phyloP scores from a whole-genome alignment of 345 rosid species.

The Mangifera indica region DNA sequence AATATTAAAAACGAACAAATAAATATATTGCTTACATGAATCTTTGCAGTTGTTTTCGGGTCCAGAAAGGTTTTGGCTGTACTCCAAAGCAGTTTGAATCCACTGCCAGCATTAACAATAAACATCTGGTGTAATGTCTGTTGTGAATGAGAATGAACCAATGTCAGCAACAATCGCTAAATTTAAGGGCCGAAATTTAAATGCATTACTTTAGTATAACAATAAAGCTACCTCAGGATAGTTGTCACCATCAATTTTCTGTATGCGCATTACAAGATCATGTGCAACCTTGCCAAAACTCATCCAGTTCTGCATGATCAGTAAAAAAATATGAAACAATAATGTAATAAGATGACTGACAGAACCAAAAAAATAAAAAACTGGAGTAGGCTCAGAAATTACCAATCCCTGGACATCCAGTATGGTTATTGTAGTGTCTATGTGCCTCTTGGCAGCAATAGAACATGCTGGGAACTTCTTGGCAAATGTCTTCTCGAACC shows the following conservation, averaged over 20 bases:
- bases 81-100: slow-evolving; percentile 87
- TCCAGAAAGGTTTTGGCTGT: slow-evolving; percentile 86
- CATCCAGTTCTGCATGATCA: slow-evolving; percentile 71
- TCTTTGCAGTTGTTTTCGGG: slow-evolving; percentile 87
- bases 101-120: slow-evolving; percentile 84
- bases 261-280: slow-evolving; percentile 89
- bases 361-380: slow-evolving; percentile 14
- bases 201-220: slow-evolving; percentile 3
- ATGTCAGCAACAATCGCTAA: slow-evolving; percentile 16
- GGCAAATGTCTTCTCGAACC: slow-evolving; percentile 81
- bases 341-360: background rate
- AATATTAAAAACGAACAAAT: slow-evolving; percentile 4
- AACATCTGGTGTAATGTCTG: slow-evolving; percentile 96
- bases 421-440: slow-evolving; percentile 72
- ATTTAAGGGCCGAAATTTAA: slow-evolving; percentile 2
- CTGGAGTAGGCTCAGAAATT: slow-evolving; percentile 14
- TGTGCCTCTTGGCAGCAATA: slow-evolving; percentile 72
- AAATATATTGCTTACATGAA: slow-evolving; percentile 49
- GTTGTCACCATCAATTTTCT: slow-evolving; percentile 96
- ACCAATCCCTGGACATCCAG: slow-evolving; percentile 93
- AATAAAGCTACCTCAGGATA: slow-evolving; percentile 81
- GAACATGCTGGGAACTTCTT: slow-evolving; percentile 97
- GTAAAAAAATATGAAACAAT: slow-evolving; percentile 13
- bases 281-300: slow-evolving; percentile 89
- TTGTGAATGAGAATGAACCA: slow-evolving; percentile 21